Evolutionary conservation across 2,329 filamentous ascomycete genomes (phyloP), one percentile per base, ranked within the genome.

Genomic region (Trichophyton rubrum): DNA sequence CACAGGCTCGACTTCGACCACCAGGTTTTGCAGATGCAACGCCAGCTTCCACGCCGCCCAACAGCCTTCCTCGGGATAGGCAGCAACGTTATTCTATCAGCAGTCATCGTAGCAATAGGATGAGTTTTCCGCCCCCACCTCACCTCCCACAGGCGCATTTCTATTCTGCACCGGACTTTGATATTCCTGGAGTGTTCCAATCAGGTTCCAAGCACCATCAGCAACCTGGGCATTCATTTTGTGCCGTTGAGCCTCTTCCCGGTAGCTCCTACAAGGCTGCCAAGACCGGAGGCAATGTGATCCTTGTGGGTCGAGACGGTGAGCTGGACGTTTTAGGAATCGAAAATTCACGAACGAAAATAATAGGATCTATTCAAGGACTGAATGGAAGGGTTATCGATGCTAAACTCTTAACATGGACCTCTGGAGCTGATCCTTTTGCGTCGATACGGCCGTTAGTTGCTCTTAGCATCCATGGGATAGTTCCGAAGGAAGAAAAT

Each of bases 391-490:
- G 85, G 22, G 88, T 96, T 0, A 78, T 90, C 64, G 82, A 87
- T 65, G 91, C 91, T 60, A 95, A 92, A 73, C 84, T 96, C 24
- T 73, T 96, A 56, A 85, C 88, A 0, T 89, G 86, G 81, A 82
- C 79, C 17, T 73, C 80, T 27, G 72, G 76, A 6, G 75, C 76
- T 58, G 82, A 85, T 59, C 76, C 76, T 0, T 70, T 79, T 38
- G 75, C 79, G 7, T 75, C 79, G 13, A 74, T 82, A 17, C 84
- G 86, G 62, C 90, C 91, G 5, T 78, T 96, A 56, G 80, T 96
- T 56, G 90, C 85, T 51, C 80, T 95, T 17, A 83, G 90, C 15
- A 70, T 96, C 3, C 90, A 96, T 72, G 90, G 90, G 0, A 89
- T 89, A 15, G 57, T 62, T 47, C 81, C 82, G 35, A 72, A 74